A percentile compares a stretch with the other conserved stretches of the same genome.
Conservation (phyloP, 495 filamentous ascomycete genomes). For the Aspergillus affinis region DNA sequence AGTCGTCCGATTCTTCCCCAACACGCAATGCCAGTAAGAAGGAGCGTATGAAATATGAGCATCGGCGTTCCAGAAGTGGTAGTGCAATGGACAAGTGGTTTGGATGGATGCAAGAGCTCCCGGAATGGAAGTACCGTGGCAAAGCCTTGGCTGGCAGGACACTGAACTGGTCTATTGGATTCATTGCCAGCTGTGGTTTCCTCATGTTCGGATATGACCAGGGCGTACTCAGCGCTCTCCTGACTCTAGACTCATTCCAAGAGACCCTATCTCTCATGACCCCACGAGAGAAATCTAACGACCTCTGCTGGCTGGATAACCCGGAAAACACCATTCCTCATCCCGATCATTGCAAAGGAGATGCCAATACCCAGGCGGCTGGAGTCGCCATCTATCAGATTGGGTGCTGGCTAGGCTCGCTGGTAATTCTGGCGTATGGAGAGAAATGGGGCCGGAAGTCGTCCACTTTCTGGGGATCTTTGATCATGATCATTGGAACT, state of each 20-base stretch:
- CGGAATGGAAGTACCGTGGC: conserved; percentile 2
- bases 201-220: conserved; percentile 65
- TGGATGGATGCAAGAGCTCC: conserved; percentile 6
- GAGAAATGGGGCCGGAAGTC: conserved; percentile 46
- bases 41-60: conserved; percentile 6
- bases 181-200: conserved; percentile 43
- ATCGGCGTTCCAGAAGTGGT: not conserved
- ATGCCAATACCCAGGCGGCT: conserved; percentile 10
- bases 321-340: not conserved
- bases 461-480: conserved; percentile 40
- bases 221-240: conserved; percentile 68
- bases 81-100: not conserved
- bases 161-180: conserved; percentile 11
- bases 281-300: conserved; percentile 29
- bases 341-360: conserved; percentile 1
- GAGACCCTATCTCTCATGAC: conserved; percentile 15
- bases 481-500: conserved; percentile 45
- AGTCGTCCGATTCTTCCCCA: not conserved
- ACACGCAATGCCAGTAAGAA: not conserved
- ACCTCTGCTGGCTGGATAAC: conserved; percentile 33
- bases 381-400: conserved; percentile 10
- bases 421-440: conserved; percentile 46
- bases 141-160: not conserved
- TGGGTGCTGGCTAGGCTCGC: conserved; percentile 48
- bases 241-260: conserved; percentile 38